These are phyloP conservation scores for Microcyclosporella mali DNA, from an alignment of 2,329 filamentous ascomycete genomes.

Conservation along the genomic window DNA sequence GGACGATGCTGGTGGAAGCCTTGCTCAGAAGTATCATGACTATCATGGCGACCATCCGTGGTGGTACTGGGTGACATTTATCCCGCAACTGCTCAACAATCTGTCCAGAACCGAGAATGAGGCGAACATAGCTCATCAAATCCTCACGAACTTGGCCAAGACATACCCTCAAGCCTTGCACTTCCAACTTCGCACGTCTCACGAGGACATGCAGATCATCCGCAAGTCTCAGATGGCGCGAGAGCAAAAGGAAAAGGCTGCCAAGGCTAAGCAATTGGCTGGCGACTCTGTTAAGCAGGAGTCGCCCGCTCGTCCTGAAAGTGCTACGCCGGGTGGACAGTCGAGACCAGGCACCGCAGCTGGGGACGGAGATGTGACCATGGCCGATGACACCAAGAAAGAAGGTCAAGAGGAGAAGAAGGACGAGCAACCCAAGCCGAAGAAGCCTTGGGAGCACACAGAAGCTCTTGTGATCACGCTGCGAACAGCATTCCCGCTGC, in stretches of 20 bases:
- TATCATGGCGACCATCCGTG: conserved; percentile 96
- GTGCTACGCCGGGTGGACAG: conserved; percentile 36
- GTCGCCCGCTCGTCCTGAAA: conserved; percentile 29
- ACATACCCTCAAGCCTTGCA: conserved; percentile 90
- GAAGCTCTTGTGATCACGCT: conserved; percentile 93
- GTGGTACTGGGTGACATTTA: conserved; percentile 99
- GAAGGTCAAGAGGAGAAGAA: conserved; percentile 43
- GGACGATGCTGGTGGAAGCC: conserved; percentile 76
- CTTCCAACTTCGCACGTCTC: conserved; percentile 86
- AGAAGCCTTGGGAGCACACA: conserved; percentile 91
- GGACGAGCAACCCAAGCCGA: conserved; percentile 46
- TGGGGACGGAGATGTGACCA: conserved; percentile 31
- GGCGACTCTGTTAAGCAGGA: conserved; percentile 35
- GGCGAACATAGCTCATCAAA: conserved; percentile 74
- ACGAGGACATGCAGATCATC: conserved; percentile 88
- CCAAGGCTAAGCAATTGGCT: conserved; percentile 54
- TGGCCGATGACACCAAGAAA: conserved; percentile 30
- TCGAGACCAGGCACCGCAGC: conserved; percentile 37
- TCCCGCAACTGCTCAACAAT: conserved; percentile 89
- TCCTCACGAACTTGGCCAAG: conserved; percentile 90
- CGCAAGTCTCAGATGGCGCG: conserved; percentile 69
- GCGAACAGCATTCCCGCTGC: conserved; percentile 92
- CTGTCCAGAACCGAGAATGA: conserved; percentile 72
- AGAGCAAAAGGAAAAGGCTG: conserved; percentile 49
- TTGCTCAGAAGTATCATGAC: conserved; percentile 82